Base-by-base conservation (phyloP, 1,284 basidiomycete genomes). In the Coniferiporia weirii region DNA sequence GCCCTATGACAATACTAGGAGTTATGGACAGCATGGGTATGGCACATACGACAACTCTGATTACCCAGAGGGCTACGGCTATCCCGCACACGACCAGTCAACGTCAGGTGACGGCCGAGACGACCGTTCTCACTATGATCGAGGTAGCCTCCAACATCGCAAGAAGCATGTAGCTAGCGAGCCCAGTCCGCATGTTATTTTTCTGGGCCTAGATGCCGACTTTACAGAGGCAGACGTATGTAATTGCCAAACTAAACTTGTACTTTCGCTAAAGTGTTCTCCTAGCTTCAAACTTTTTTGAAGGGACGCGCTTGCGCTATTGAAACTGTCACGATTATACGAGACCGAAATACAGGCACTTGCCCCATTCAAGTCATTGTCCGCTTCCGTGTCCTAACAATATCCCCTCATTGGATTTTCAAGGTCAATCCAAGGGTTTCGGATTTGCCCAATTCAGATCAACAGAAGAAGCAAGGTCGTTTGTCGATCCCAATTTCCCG, bases 261-360 rank as follows among this genome's bases (percentile, higher is more conserved):
- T 62, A 34, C 50, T 65, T 40, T 40, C 34, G 38, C 38, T 56
- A 40, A 36, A 74, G 93, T 90, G 81, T 93, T 68, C 85, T 89
- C 85, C 59, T 91, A 85, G 73, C 83, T 95, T 63, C 77, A 82
- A 60, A 81, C 79, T 62, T 62, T 62, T 27, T 48, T 62, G 22
- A 62, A 59, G 40, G 61, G 46, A 47, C 80, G 89, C 69, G 85
- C 85, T 64, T 89, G 83, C 75, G 81, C 76, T 69, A 77, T 90
- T 66, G 89, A 91, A 73, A 88, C 87, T 64, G 89, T 92, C 68
- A 95, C 92, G 67, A 93, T 98, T 66, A 94, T 95, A 72, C 85
- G 90, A 79, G 95, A 97, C 73, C 89, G 90, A 82, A 81, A 83
- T 80, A 87, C 92, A 84, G 93, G 89, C 89, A 91, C 85, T 89